Evolutionary conservation across 176 grass and related monocot genomes (phyloP).

Genomic region (Luzula sylvatica): DNA sequence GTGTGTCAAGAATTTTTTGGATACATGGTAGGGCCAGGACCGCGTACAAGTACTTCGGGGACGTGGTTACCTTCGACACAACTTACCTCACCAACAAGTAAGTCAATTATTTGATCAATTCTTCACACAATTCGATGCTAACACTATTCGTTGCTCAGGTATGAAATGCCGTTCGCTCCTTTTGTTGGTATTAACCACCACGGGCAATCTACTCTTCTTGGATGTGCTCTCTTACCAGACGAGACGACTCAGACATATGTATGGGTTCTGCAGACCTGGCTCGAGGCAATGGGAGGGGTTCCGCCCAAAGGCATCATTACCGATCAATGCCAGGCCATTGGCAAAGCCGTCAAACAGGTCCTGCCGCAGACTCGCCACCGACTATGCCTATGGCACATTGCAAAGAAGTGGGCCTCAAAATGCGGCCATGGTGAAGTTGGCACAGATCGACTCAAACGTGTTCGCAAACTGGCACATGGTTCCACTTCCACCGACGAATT

Average conservation of each 20-base stretch:
- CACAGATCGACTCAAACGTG: too few relatives aligned
- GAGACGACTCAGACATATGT: slow-evolving; percentile 46
- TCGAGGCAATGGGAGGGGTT: slow-evolving; percentile 52
- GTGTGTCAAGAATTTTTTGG: too few relatives aligned
- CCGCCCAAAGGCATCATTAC: slow-evolving; percentile 65
- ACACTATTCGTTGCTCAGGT: too few relatives aligned
- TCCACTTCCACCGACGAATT: too few relatives aligned
- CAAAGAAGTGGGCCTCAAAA: slow-evolving; percentile 49
- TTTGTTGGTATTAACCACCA: slow-evolving; percentile 62
- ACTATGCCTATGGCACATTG: slow-evolving; percentile 62
- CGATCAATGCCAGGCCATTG: slow-evolving; percentile 41
- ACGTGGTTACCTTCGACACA: too few relatives aligned
- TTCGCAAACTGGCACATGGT: too few relatives aligned
- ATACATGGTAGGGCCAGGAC: too few relatives aligned
- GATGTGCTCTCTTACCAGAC: slow-evolving; percentile 58
- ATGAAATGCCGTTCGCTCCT: slow-evolving; percentile 45
- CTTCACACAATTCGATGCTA: too few relatives aligned
- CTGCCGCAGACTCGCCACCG: slow-evolving; percentile 43
- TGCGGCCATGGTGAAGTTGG: background rate
- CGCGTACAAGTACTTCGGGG: too few relatives aligned
- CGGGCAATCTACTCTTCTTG: slow-evolving; percentile 49
- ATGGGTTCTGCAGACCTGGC: slow-evolving; percentile 70
- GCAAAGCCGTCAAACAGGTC: slow-evolving; percentile 49
- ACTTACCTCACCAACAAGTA: slow-evolving; percentile 48
- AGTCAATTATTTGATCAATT: background rate